Conservation (phyloP, 352 stramenopile species). For the Pythium insidiosum region DNA sequence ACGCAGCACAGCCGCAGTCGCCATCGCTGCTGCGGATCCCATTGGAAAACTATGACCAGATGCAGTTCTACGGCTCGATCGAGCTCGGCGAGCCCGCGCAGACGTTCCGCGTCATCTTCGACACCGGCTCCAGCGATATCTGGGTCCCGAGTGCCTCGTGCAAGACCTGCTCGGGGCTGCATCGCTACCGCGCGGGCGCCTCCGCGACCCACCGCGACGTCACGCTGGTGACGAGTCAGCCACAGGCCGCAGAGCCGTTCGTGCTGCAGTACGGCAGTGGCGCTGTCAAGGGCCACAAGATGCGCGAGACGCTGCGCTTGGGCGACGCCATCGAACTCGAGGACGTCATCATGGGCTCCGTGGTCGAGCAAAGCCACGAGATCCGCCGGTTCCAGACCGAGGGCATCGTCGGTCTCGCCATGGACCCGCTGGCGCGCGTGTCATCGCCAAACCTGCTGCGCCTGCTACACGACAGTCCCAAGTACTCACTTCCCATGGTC, state of each 20-base stretch:
- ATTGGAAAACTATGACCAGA: slow-evolving; percentile 30
- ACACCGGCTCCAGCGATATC: slow-evolving; percentile 34
- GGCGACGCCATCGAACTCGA: slow-evolving; percentile 2
- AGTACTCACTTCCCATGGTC: slow-evolving; percentile 9
- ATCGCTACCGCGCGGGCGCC: slow-evolving; percentile 16
- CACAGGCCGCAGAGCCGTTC: slow-evolving; percentile 10
- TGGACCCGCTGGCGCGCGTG: slow-evolving; percentile 18
- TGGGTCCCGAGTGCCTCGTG: slow-evolving; percentile 26
- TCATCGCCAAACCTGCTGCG: slow-evolving; percentile 18
- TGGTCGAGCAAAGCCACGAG: slow-evolving; percentile 11
- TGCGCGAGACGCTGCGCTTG: slow-evolving; percentile 16
- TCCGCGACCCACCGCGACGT: neutral
- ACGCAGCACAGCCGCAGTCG: neutral
- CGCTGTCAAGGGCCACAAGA: slow-evolving; percentile 12
- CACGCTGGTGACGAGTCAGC: neutral
- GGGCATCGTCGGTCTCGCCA: slow-evolving; percentile 25
- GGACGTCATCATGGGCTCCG: slow-evolving; percentile 15
- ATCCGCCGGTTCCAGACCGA: slow-evolving; percentile 28
- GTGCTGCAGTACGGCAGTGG: slow-evolving; percentile 26
- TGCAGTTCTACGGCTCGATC: slow-evolving; percentile 32
- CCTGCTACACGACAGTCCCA: slow-evolving; percentile 6
- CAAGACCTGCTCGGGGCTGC: slow-evolving; percentile 16
- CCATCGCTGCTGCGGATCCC: slow-evolving; percentile 13
- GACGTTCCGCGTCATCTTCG: slow-evolving; percentile 34
- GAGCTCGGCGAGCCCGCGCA: slow-evolving; percentile 23